Evolutionary conservation across 345 rosid species (phyloP).

Genomic region (Salix udensis): DNA sequence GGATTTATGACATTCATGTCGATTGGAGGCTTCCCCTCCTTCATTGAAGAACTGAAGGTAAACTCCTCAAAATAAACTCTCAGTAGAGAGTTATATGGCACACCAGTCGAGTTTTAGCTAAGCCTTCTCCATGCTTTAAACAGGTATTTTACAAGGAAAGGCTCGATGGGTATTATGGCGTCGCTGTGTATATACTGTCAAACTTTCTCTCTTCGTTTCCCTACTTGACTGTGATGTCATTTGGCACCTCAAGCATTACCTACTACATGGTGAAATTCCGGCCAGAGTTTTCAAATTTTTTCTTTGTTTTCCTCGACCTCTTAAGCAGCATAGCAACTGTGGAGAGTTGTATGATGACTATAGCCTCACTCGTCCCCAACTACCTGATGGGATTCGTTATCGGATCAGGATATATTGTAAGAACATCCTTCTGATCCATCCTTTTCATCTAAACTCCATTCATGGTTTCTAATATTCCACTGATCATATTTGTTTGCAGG

Average conservation of each 20-base stretch:
- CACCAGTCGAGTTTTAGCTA: not conserved
- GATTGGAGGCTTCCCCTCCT: slow-evolving; percentile 54
- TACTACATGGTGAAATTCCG: slow-evolving; percentile 47
- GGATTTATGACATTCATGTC: slow-evolving; percentile 62
- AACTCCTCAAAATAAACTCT: not conserved
- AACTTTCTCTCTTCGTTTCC: slow-evolving; percentile 55
- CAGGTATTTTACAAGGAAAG: slow-evolving; percentile 48
- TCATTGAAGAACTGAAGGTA: slow-evolving; percentile 54
- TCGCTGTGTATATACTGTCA: slow-evolving; percentile 38
- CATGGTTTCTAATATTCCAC: not conserved
- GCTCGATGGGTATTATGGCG: slow-evolving; percentile 43
- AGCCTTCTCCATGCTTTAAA: not conserved
- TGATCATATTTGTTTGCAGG: slow-evolving; percentile 24
- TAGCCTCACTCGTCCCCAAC: slow-evolving; percentile 57
- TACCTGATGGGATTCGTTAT: slow-evolving; percentile 45
- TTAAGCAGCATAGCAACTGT: slow-evolving; percentile 38
- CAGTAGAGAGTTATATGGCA: not conserved
- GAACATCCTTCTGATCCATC: slow-evolving; percentile 3
- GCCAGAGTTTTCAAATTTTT: slow-evolving; percentile 30
- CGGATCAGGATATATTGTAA: slow-evolving; percentile 51
- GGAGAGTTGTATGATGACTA: slow-evolving; percentile 56
- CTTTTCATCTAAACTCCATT: not conserved
- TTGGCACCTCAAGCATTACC: slow-evolving; percentile 32
- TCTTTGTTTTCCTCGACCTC: slow-evolving; percentile 35
- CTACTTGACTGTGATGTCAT: slow-evolving; percentile 35